Evolutionary conservation across 352 stramenopile species (phyloP).

Genomic region (Globisporangium middletonii): DNA sequence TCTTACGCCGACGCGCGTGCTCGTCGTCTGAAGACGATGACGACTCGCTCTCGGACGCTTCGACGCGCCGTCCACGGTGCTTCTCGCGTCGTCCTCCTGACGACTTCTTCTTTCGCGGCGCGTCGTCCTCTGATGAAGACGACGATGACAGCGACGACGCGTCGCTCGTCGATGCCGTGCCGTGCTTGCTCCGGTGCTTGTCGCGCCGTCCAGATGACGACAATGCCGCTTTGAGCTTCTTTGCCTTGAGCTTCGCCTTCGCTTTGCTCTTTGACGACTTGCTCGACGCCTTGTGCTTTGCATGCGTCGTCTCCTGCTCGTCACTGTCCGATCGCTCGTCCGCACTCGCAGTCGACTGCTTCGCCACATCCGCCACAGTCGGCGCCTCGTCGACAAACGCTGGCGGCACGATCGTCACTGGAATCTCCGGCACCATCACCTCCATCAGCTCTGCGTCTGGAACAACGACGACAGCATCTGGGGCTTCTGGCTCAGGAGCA

Average conservation of each 20-base stretch:
- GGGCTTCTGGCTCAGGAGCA: not conserved
- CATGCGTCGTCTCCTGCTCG: not conserved
- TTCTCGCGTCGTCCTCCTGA: slow-evolving; percentile 1
- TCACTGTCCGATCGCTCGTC: slow-evolving; percentile 10
- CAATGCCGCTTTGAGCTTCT: slow-evolving; percentile 7
- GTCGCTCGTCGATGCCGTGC: not conserved
- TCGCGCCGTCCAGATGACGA: not conserved
- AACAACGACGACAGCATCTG: not conserved
- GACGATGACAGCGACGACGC: not conserved
- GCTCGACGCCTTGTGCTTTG: slow-evolving; percentile 1
- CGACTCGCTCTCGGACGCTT: slow-evolving; percentile 3
- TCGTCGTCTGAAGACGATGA: not conserved
- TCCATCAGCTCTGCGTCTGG: not conserved
- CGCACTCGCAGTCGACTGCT: slow-evolving; percentile 1
- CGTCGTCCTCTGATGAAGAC: not conserved
- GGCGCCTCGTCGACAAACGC: not conserved
- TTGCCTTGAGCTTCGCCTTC: not conserved
- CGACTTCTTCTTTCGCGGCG: slow-evolving; percentile 4
- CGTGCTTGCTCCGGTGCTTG: not conserved
- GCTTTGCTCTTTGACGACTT: not conserved
- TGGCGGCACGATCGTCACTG: not conserved
- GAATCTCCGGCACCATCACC: not conserved
- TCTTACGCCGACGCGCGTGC: not conserved
- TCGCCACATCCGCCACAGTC: not conserved
- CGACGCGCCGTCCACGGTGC: not conserved